These are phyloP conservation scores for Rosa lucieae DNA, from an alignment of 306 rosid genomes.

Conservation along the genomic window DNA sequence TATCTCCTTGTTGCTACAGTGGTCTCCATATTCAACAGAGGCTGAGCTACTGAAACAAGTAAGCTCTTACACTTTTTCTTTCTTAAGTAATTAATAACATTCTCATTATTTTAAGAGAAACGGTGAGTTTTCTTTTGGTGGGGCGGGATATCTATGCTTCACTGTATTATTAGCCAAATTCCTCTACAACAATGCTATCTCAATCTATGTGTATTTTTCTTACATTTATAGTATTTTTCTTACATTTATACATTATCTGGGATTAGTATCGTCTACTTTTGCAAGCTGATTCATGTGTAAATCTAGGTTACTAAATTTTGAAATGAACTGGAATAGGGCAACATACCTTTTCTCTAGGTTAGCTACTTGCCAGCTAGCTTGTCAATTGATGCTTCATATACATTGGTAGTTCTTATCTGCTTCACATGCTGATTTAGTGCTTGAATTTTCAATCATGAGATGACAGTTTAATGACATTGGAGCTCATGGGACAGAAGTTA, in stretches of 20 bases:
- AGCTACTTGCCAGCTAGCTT: background rate
- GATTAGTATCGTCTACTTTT: background rate
- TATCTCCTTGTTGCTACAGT: conserved; percentile 62
- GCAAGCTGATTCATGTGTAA: background rate
- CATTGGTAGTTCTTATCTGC: background rate
- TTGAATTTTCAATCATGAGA: conserved; percentile 10
- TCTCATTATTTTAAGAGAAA: background rate
- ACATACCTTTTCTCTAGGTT: background rate
- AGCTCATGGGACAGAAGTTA: conserved; percentile 82
- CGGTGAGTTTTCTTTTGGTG: background rate
- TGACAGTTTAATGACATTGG: conserved; percentile 82
- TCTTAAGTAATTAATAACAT: background rate
- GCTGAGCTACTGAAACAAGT: conserved; percentile 85
- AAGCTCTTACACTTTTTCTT: conserved; percentile 21
- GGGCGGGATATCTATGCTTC: background rate
- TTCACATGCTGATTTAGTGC: background rate
- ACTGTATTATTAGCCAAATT: background rate
- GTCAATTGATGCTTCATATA: background rate
- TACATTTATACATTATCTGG: background rate
- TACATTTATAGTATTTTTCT: background rate
- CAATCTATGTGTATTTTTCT: background rate
- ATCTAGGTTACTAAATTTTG: conserved; percentile 6
- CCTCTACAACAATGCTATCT: background rate
- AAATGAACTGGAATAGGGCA: background rate
- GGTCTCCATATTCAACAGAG: conserved; percentile 93